Conservation (phyloP, 345 rosid species). For the Kernera saxatilis region DNA sequence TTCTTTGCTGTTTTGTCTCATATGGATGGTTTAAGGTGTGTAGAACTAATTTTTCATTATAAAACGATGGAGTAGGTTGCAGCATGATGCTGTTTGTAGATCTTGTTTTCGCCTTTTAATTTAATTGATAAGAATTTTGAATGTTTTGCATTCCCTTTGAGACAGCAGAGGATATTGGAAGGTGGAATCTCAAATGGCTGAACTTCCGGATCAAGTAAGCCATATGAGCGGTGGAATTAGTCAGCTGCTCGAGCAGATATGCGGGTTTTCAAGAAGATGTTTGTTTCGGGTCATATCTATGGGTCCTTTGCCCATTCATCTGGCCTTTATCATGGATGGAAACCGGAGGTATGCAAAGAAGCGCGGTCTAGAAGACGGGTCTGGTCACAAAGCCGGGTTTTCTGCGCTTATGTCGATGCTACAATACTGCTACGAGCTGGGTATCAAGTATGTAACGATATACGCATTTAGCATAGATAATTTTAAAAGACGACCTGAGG, state of each 20-base stretch:
- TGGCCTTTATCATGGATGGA: conserved; percentile 68
- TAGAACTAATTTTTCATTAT: background rate
- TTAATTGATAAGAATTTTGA: background rate
- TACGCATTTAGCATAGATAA: conserved; percentile 88
- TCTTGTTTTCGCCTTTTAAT: background rate
- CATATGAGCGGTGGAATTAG: conserved; percentile 1
- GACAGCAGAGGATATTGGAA: background rate
- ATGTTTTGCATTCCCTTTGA: background rate
- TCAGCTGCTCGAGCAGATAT: conserved; percentile 17
- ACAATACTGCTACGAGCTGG: conserved; percentile 64
- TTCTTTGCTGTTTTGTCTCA: background rate
- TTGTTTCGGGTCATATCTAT: conserved; percentile 38
- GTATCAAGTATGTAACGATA: conserved; percentile 52
- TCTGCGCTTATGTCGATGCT: conserved; percentile 52
- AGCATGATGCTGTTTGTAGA: background rate
- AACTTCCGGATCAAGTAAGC: background rate
- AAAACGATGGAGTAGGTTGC: no score
- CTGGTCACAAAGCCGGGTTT: conserved; percentile 53
- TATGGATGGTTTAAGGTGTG: background rate
- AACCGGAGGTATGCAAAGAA: conserved; percentile 40
- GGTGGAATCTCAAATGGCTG: conserved; percentile 16
- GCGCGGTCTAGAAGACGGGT: conserved; percentile 5
- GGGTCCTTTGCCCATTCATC: conserved; percentile 54
- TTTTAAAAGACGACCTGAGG: conserved; percentile 63
- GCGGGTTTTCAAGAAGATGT: conserved; percentile 36